These are phyloP conservation scores for Cucurbita argyrosperma DNA, from an alignment of 306 rosid genomes.

Conservation along the genomic window DNA sequence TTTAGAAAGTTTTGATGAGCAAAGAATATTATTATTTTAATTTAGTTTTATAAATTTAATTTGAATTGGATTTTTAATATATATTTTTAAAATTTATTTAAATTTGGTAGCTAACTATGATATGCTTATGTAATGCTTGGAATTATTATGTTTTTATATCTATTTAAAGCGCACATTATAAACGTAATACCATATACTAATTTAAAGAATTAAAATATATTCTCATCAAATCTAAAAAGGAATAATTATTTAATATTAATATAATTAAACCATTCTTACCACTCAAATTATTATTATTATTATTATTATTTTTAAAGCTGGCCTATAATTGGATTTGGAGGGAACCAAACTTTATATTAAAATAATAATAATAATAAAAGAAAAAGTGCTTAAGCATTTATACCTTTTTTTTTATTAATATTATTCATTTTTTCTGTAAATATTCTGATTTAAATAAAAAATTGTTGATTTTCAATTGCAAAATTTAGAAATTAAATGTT, in stretches of 20 bases:
- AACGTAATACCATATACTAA: neutral
- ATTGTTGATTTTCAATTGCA: too few species aligned
- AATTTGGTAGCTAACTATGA: neutral
- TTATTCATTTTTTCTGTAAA: too few species aligned
- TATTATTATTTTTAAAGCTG: too few species aligned
- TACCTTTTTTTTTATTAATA: too few species aligned
- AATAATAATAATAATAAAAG: neutral
- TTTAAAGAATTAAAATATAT: neutral
- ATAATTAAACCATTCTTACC: neutral
- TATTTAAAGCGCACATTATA: neutral
- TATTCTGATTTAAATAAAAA: too few species aligned
- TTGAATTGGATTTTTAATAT: too few species aligned
- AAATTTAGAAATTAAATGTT: too few species aligned
- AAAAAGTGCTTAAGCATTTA: neutral
- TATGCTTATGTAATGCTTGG: neutral
- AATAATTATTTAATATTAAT: neutral
- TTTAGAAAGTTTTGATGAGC: neutral
- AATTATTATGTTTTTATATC: neutral
- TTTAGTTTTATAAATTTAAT: too few species aligned
- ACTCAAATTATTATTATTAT: neutral
- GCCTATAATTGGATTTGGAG: neutral
- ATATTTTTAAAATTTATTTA: too few species aligned
- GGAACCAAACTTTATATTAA: neutral
- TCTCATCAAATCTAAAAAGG: neutral
- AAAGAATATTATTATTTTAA: neutral